Evolutionary conservation across 495 filamentous ascomycete genomes (phyloP).

Genomic region (Podospora appendiculata): DNA sequence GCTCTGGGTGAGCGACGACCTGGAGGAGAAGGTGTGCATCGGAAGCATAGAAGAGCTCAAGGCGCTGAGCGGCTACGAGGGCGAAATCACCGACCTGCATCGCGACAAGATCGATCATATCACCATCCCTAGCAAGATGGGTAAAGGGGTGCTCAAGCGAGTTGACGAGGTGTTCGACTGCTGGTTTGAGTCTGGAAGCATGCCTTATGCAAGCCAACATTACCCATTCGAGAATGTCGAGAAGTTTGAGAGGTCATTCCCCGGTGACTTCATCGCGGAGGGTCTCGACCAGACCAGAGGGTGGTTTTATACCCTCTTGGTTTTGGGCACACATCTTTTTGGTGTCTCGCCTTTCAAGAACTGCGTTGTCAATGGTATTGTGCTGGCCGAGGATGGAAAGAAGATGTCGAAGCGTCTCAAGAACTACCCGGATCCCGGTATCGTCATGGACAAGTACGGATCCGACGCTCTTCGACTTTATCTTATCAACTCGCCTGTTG

Average conservation of each 20-base stretch:
- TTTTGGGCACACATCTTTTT: conserved; percentile 88
- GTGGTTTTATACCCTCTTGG: conserved; percentile 94
- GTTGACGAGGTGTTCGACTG: conserved; percentile 95
- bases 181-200: conserved; percentile 83
- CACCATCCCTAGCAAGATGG: conserved; percentile 87
- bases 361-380: conserved; percentile 94
- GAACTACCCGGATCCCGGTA: conserved; percentile 87
- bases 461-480: conserved; percentile 92
- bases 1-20: conserved; percentile 84
- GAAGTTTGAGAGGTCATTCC: conserved; percentile 71
- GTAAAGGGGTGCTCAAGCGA: conserved; percentile 75
- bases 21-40: conserved; percentile 78
- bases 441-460: conserved; percentile 83
- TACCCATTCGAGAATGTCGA: conserved; percentile 94
- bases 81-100: conserved; percentile 84
- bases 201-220: conserved; percentile 91
- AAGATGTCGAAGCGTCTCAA: conserved; percentile 99
- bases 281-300: conserved; percentile 74
- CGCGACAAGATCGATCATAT: conserved; percentile 93
- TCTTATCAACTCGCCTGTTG: conserved; percentile 95
- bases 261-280: conserved; percentile 95
- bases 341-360: conserved; percentile 89
- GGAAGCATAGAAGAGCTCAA: conserved; percentile 83
- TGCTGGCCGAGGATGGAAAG: conserved; percentile 89
- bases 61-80: conserved; percentile 74